Conservation (phyloP, 306 rosid genomes). For the Cucurbita moschata region DNA sequence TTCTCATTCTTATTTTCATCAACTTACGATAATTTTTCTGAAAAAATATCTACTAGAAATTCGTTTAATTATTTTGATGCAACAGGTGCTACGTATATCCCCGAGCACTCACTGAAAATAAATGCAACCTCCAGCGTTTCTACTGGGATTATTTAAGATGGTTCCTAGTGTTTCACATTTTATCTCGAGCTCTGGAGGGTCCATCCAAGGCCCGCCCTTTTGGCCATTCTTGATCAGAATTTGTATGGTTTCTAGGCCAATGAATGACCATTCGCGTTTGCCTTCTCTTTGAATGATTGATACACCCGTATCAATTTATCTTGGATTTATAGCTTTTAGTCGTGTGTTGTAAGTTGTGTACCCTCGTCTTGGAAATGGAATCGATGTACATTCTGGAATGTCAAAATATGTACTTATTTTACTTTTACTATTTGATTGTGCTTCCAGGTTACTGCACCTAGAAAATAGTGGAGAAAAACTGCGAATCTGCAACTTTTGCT, state of each 20-base stretch:
- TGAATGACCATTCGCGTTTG: slow-evolving; percentile 12
- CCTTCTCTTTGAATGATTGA: slow-evolving; percentile 8
- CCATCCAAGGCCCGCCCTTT: neutral
- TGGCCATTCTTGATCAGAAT: neutral
- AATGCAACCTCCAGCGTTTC: slow-evolving; percentile 69
- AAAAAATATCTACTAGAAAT: neutral
- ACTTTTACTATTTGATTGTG: neutral
- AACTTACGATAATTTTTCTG: neutral
- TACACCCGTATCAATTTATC: slow-evolving; percentile 20
- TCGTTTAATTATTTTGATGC: slow-evolving; percentile 16
- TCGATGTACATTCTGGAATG: slow-evolving; percentile 18
- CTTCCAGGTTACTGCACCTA: slow-evolving; percentile 26
- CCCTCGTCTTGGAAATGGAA: slow-evolving; percentile 15
- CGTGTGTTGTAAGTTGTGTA: slow-evolving; percentile 17
- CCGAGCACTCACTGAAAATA: slow-evolving; percentile 59
- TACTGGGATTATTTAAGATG: slow-evolving; percentile 29
- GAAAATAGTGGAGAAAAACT: neutral
- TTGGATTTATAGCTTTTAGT: slow-evolving; percentile 2
- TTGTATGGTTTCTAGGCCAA: slow-evolving; percentile 10
- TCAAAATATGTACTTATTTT: slow-evolving; percentile 13
- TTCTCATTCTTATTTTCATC: neutral
- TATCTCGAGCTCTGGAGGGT: neutral
- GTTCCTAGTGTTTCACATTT: neutral
- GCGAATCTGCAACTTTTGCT: neutral
- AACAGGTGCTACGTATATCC: slow-evolving; percentile 66